Percentiles rank a stretch among this genome's conserved stretches.
Conservation (phyloP, 371 early-diverging fungal species). For the Rhizopus sp. region DNA sequence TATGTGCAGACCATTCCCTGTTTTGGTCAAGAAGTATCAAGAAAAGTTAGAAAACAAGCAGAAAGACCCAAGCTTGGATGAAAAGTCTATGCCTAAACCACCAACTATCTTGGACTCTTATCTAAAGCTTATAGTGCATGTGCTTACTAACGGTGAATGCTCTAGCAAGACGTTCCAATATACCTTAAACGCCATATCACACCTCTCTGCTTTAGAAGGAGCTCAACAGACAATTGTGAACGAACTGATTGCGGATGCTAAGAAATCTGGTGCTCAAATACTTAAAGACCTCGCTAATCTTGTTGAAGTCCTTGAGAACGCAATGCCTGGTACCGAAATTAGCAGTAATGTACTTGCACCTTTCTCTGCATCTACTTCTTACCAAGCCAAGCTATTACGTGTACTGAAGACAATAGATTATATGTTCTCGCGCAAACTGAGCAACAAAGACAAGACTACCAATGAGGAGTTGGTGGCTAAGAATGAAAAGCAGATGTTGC, state of each 20-base stretch:
- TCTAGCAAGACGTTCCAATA: slow-evolving; percentile 94
- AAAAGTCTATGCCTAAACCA: slow-evolving; percentile 54
- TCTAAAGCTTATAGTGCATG: slow-evolving; percentile 83
- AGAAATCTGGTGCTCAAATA: slow-evolving; percentile 70
- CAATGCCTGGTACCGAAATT: slow-evolving; percentile 65
- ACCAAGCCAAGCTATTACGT: slow-evolving; percentile 91
- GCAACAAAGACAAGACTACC: slow-evolving; percentile 24
- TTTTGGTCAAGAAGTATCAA: slow-evolving; percentile 54
- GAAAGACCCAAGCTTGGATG: slow-evolving; percentile 30
- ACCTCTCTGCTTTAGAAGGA: slow-evolving; percentile 74
- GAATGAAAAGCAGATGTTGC: slow-evolving; percentile 60
- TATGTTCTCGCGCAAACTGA: slow-evolving; percentile 57
- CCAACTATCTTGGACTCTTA: slow-evolving; percentile 75
- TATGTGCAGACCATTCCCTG: slow-evolving; percentile 72
- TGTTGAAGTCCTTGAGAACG: slow-evolving; percentile 55
- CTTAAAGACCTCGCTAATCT: slow-evolving; percentile 69
- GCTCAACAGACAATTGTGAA: slow-evolving; percentile 76
- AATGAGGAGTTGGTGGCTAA: slow-evolving; percentile 24
- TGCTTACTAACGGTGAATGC: slow-evolving; percentile 89
- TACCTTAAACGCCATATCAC: slow-evolving; percentile 87
- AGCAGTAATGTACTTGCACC: slow-evolving; percentile 60
- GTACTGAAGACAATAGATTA: slow-evolving; percentile 94
- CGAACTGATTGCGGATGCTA: slow-evolving; percentile 75
- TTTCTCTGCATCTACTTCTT: slow-evolving; percentile 85
- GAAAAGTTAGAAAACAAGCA: slow-evolving; percentile 45